Conservation (phyloP, 169 alveolate genomes). For the Amoebophrya sp. region DNA sequence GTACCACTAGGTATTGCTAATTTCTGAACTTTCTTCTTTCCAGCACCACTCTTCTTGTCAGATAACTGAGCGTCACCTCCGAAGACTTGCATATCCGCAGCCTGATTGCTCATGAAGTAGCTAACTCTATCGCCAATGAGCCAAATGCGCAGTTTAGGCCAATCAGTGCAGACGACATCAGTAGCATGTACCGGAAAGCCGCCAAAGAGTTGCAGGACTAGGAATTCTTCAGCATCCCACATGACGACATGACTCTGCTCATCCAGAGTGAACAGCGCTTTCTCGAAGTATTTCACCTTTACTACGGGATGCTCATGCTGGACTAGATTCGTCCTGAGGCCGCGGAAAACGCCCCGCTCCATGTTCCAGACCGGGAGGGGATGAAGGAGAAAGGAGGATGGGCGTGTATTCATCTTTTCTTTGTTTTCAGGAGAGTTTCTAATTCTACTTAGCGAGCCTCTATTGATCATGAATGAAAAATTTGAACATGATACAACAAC, state of each 20-base stretch:
- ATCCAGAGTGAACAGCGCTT: neutral
- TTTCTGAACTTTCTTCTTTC: no score
- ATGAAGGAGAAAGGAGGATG: no score
- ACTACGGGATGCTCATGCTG: neutral
- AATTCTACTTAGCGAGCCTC: no score
- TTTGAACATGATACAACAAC: no score
- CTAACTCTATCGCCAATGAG: neutral
- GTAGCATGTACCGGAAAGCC: neutral
- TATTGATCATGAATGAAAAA: no score
- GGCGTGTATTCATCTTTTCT: no score
- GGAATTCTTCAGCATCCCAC: neutral
- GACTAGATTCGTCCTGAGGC: neutral
- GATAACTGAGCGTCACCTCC: neutral
- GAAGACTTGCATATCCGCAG: neutral
- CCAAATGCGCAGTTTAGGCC: neutral
- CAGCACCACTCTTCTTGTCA: no score
- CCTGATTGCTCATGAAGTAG: neutral
- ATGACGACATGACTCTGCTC: neutral
- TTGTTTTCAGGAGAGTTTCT: no score
- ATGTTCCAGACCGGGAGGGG: slow-evolving; percentile 8
- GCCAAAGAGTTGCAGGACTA: neutral
- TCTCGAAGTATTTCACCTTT: neutral
- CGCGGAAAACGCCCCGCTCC: slow-evolving; percentile 18
- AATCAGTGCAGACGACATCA: neutral
- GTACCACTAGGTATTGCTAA: no score